Base-by-base conservation (phyloP, 805 yeast genomes). In the Scheffersomyces ergatensis region DNA sequence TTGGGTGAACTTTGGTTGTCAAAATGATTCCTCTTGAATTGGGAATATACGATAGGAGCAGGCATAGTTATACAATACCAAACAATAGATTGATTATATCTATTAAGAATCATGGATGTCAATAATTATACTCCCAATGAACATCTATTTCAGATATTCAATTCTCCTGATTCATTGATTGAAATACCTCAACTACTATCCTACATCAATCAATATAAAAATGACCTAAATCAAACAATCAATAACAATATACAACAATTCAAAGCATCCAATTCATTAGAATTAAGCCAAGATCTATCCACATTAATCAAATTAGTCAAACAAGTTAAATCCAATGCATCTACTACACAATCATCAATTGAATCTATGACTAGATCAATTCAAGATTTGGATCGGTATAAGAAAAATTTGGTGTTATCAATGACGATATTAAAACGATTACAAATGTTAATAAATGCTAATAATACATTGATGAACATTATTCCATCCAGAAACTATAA, bases 381-480 rank as follows among this genome's bases (percentile, higher is more conserved):
- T 46, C 85, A 88, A 50, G 66, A 74, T 17, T 70, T 93, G 44
- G 98, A 93, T 61, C 78, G 77, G 37, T 82, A 90, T 26, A 93
- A 93, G 67, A 80, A 78, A 56, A 93, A 93, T 59, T 67, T 93
- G 36, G 90, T 89, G 2, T 71, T 80, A 20, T 80, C 93, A 9
- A 87, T 93, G 86, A 88, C 95, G 1, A 81, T 89, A 27, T 70
- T 92, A 49, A 87, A 92, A 53, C 76, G 96, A 46, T 69, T 93
- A 29, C 95, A 89, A 55, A 90, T 90, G 87, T 70, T 93, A 36
- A 74, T 86, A 5, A 81, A 79, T 16, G 90, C 95, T 2, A 82
- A 81, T 57, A 81, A 80, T 32, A 78, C 78, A 46, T 70, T 89
- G 34, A 72, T 72, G 14, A 54, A 62, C 5, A 65, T 77, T 37